phyloP scores from a whole-genome alignment of 768 basidiomycete genomes.

The Leucocoprinus sp. region DNA sequence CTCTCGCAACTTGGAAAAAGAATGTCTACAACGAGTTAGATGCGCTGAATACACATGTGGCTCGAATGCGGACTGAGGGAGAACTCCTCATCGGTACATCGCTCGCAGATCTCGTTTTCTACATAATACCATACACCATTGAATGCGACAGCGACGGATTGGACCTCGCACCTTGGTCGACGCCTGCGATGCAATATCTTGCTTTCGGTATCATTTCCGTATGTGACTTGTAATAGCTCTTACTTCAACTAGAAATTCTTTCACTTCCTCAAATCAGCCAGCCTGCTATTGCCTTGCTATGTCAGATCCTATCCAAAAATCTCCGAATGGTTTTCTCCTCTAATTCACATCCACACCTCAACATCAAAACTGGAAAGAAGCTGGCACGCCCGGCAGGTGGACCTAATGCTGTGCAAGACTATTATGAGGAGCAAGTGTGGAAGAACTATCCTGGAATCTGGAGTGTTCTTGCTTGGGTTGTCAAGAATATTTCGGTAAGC shows the following conservation, averaged over 20 bases:
- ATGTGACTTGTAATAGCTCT: background rate
- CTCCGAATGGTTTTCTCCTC: constrained; percentile 57
- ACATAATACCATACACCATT: constrained; percentile 5
- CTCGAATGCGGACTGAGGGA: background rate
- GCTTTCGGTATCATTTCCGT: constrained; percentile 1
- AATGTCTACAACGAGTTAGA: background rate
- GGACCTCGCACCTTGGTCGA: constrained; percentile 5
- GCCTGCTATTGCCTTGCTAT: constrained; percentile 17
- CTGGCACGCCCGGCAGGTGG: constrained; percentile 58
- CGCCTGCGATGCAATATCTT: background rate
- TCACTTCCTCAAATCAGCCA: constrained; percentile 12
- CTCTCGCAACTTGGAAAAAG: constrained; percentile 3
- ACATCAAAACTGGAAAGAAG: constrained; percentile 54
- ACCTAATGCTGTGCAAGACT: constrained; percentile 53
- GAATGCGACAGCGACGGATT: background rate
- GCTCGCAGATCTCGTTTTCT: constrained; percentile 6
- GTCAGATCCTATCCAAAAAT: constrained; percentile 38
- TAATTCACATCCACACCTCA: constrained; percentile 64
- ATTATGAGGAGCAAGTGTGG: constrained; percentile 68
- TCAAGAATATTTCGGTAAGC: constrained; percentile 49
- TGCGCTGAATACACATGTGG: background rate
- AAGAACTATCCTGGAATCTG: constrained; percentile 52
- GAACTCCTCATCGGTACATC: background rate
- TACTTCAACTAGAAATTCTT: constrained; percentile 1
- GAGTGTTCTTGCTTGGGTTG: constrained; percentile 59